Evolutionary conservation across 163 green algal genomes (phyloP), one percentile per base, ranked within the genome.

Genomic region (Chlamydomonas reinhardtii): DNA sequence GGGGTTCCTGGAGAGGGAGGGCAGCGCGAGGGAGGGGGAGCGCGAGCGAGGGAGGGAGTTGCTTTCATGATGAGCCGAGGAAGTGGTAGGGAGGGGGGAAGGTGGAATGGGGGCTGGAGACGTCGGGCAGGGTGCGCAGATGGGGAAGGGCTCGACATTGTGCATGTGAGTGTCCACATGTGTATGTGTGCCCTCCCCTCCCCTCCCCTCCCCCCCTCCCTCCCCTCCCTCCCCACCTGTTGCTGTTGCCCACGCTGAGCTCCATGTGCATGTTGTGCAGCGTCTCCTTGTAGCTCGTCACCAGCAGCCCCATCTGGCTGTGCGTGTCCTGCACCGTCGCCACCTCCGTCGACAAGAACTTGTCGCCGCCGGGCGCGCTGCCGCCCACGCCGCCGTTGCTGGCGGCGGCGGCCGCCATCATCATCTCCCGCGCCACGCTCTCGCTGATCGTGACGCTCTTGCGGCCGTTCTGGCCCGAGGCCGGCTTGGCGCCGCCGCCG

Each of bases 311-410:
- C 79, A 85, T 85, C 69, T 85, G 79, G 19, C 48, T 72, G 79
- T 85, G 79, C 79, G 79, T 85, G 79, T 85, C 79, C 68, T 85
- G 79, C 52, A 85, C 79, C 29, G n/a, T 85, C 24, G 79, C 68
- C 68, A 85, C 79, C 66, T 85, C 79, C 19, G 79, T 85, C 4
- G 52, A 73, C 52, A 85, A 69, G 52, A 43, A 84, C 66, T 76
- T 76, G 43, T 84, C 70, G 66, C 29, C n/a, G 2, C 19, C 35
- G 31, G 31, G 29, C 25, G n/a, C 65, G 43, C 66, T 52, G 76
- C 35, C 61, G 32, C 29, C 78, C 31, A 48, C 48, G 68, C 48
- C 43, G 37, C 37, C 61, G 59, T 27, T 35, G 32, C 35, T 64
- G 5, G 29, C 31, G 4, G 68, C 79, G 52, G 79, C 79, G 34